Base-by-base conservation (phyloP, 2,329 filamentous ascomycete genomes). In the Pseudogymnoascus sp. region DNA sequence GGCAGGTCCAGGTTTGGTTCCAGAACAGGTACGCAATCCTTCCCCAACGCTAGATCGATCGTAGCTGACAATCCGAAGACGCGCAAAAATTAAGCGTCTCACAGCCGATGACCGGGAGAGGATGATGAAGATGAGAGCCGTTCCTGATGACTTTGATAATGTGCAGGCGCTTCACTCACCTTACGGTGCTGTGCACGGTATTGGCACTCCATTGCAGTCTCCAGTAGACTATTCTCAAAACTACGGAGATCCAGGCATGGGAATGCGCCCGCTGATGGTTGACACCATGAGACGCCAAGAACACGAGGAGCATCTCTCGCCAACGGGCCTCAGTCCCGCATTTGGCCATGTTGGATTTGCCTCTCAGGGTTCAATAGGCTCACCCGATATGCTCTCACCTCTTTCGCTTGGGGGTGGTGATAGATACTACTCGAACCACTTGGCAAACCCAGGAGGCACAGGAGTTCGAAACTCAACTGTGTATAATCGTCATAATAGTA, bases 1-100 rank as follows among this genome's bases (percentile, higher is more conserved):
- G 93, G 66, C 93, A 98, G 75, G 93, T 98, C 23, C 93, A 98
- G 76, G 93, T 98, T 61, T 98, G 93, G 93, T 98, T 98, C 77
- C 93, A 98, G 77, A 98, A 98, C 77, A 86, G 93, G 93, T 96
- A 83, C 71, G 82, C 73, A 62, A 67, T 57, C n/a, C 16, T 63
- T 61, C 43, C 39, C 57, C 28, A 54, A 23, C n/a, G n/a, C n/a
- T n/a, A 48, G 43, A 65, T 54, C 37, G 39, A 51, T 37, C 23
- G 61, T 48, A 62, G 64, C 63, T 61, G 6, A 39, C 21, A 39
- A 11, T 41, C 34, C 21, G n/a, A 61, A 89, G 86, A 70, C 83
- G 87, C 68, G 87, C 87, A 51, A 90, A 90, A 74, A 88, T 89
- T 72, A 90, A 90, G 80, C 81, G 87, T 57, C 78, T 89, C 67